These are phyloP conservation scores for Perkinsus chesapeaki DNA, from an alignment of 169 alveolate genomes.

Conservation along the genomic window DNA sequence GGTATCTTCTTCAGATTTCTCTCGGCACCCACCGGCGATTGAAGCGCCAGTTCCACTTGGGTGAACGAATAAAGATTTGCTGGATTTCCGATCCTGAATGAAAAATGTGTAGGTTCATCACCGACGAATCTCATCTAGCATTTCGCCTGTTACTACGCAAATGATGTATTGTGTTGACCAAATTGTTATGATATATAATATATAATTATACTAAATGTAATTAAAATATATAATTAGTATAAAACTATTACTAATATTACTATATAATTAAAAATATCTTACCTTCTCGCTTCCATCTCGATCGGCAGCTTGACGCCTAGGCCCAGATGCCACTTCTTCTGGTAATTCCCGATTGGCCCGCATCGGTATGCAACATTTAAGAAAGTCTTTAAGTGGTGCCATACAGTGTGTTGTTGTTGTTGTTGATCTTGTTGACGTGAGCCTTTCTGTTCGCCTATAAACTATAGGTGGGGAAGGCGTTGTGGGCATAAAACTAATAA, in stretches of 20 bases:
- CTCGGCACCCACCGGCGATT: background rate
- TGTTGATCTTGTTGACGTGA: background rate
- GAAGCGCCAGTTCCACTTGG: background rate
- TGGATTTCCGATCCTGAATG: background rate
- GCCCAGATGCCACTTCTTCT: background rate
- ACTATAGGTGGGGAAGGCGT: background rate
- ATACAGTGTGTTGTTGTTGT: background rate
- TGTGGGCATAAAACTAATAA: background rate
- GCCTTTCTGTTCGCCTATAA: background rate
- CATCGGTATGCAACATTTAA: background rate
- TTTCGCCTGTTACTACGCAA: background rate
- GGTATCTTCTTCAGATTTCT: background rate
- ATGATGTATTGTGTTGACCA: too few relatives aligned
- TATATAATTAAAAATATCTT: background rate
- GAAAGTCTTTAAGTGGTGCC: background rate
- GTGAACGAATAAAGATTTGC: background rate
- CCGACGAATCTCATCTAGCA: background rate
- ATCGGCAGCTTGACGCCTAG: background rate
- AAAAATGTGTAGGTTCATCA: background rate
- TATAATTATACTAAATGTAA: too few relatives aligned
- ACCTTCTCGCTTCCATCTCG: background rate
- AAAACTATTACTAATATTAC: too few relatives aligned
- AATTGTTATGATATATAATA: too few relatives aligned
- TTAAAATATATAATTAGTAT: too few relatives aligned
- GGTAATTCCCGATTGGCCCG: background rate